phyloP scores from a whole-genome alignment of 1,284 basidiomycete species.

The Takashimella koratensis region DNA sequence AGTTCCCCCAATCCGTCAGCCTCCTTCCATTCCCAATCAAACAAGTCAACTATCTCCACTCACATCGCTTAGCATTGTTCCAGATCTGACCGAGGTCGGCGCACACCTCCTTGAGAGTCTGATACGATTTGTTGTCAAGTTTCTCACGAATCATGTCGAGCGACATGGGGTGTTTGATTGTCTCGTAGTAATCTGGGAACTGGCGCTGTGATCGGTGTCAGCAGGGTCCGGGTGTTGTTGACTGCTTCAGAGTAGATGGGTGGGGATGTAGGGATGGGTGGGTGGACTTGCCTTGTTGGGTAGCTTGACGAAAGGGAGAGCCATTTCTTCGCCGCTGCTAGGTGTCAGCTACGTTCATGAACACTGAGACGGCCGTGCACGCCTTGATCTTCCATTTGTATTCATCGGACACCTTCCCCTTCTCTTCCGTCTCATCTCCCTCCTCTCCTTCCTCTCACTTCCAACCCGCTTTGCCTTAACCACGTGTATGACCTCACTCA shows the following conservation, averaged over 20 bases:
- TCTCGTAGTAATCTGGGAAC: conserved; percentile 47
- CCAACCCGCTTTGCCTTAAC: too few species aligned
- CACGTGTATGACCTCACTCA: too few species aligned
- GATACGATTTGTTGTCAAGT: conserved; percentile 29
- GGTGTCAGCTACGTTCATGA: too few species aligned
- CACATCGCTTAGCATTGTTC: conserved; percentile 46
- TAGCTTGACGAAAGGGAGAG: conserved; percentile 41
- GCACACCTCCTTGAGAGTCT: conserved; percentile 33
- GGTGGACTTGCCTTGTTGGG: conserved; percentile 36
- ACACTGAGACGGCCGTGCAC: too few species aligned
- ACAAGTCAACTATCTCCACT: conserved; percentile 6
- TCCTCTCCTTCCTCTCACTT: too few species aligned
- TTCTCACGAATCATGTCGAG: conserved; percentile 38
- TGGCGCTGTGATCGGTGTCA: conserved; percentile 22
- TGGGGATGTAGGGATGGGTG: background rate
- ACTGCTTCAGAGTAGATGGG: background rate
- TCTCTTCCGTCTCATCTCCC: too few species aligned
- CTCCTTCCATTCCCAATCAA: background rate
- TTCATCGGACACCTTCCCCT: too few species aligned
- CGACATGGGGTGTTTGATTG: conserved; percentile 45
- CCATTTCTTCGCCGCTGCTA: conserved; percentile 35
- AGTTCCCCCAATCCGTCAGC: background rate
- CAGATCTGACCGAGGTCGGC: conserved; percentile 43
- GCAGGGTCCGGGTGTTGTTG: background rate
- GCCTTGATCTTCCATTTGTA: too few species aligned